Evolutionary conservation across 2,329 filamentous ascomycete species (phyloP).

Genomic region (Apiospora malaysiana): DNA sequence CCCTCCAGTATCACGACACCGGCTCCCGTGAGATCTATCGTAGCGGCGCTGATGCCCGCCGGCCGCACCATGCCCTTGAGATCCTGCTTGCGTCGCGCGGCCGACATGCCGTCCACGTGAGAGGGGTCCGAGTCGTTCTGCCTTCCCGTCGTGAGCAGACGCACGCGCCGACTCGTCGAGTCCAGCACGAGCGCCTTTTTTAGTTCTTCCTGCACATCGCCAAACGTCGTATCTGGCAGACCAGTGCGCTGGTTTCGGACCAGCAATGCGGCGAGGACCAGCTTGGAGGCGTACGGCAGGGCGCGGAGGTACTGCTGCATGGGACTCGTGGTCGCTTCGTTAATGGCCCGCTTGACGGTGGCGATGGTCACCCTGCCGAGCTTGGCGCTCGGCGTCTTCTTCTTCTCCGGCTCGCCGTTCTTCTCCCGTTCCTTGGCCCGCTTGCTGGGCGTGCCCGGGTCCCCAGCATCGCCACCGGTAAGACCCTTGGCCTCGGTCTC

Average conservation of each 20-base stretch:
- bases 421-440: constrained; percentile 38
- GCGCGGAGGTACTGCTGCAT: constrained; percentile 86
- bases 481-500: constrained; percentile 67
- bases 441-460: constrained; percentile 69
- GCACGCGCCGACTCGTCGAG: constrained; percentile 63
- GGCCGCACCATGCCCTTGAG: constrained; percentile 30
- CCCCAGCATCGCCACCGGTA: constrained; percentile 45
- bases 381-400: constrained; percentile 47
- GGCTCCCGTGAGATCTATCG: constrained; percentile 83
- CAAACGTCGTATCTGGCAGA: constrained; percentile 83
- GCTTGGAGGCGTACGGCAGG: constrained; percentile 80
- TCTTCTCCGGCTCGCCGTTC: constrained; percentile 39
- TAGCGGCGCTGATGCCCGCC: constrained; percentile 67
- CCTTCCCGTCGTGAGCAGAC: constrained; percentile 52
- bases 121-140: neutral
- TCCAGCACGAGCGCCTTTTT: constrained; percentile 70
- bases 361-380: constrained; percentile 80
- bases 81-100: constrained; percentile 31
- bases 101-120: neutral
- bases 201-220: constrained; percentile 88
- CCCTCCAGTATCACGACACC: constrained; percentile 87
- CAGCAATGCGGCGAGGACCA: constrained; percentile 84
- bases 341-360: constrained; percentile 92
- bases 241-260: constrained; percentile 82
- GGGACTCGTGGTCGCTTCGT: constrained; percentile 91